phyloP scores from a whole-genome alignment of 805 yeast genomes.

The Saturnispora sekii region DNA sequence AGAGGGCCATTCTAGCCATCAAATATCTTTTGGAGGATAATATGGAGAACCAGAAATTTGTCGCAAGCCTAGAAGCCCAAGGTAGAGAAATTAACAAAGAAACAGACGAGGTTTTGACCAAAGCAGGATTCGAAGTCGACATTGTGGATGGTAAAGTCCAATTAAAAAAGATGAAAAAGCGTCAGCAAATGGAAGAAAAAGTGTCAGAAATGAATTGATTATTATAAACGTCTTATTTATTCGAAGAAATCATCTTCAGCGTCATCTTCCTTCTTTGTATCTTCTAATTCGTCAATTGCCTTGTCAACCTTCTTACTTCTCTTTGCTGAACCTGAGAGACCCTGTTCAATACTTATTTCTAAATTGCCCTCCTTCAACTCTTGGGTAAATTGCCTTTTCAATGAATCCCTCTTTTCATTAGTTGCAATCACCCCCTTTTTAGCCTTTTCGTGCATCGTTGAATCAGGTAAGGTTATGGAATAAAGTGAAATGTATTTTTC shows the following conservation, averaged over 20 bases:
- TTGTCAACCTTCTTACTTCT: slow-evolving; percentile 9
- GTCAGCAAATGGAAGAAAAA: slow-evolving; percentile 7
- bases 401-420: slow-evolving; percentile 34
- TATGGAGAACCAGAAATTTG: slow-evolving; percentile 61
- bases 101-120: slow-evolving; percentile 34
- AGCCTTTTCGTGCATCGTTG: slow-evolving; percentile 26
- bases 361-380: slow-evolving; percentile 44
- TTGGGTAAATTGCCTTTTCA: slow-evolving; percentile 43
- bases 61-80: slow-evolving; percentile 67
- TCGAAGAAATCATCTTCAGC: slow-evolving; percentile 30
- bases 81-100: slow-evolving; percentile 49
- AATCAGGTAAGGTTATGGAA: slow-evolving; percentile 35
- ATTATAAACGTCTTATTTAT: slow-evolving; percentile 5
- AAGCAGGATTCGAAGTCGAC: slow-evolving; percentile 71
- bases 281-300: slow-evolving; percentile 12
- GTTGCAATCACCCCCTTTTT: slow-evolving; percentile 36
- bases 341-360: slow-evolving; percentile 42
- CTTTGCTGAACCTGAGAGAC: slow-evolving; percentile 26
- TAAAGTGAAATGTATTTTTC: slow-evolving; percentile 74
- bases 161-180: slow-evolving; percentile 29
- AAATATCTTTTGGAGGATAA: slow-evolving; percentile 60
- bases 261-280: slow-evolving; percentile 9
- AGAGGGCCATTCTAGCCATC: slow-evolving; percentile 71
- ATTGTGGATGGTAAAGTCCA: slow-evolving; percentile 62
- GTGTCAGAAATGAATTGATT: slow-evolving; percentile 12